Base-by-base conservation (phyloP, 257 asterid species). In the Oldenlandia corymbosa region DNA sequence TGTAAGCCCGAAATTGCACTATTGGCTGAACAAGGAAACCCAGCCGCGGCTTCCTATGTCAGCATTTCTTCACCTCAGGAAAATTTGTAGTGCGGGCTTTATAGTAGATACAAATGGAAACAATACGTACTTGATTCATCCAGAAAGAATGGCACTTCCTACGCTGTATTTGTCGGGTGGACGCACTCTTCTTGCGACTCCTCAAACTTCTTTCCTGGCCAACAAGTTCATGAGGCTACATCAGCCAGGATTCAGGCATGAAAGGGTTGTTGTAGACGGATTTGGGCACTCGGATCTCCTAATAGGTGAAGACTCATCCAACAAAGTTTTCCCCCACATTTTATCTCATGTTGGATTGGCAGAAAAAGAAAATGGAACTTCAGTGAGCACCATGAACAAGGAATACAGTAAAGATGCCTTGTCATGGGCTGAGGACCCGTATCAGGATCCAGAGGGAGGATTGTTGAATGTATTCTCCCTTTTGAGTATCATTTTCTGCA, bases 221-320 rank as follows among this genome's bases (percentile, higher is more conserved):
- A 74, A 80, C 54, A 76, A 80, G 39, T 81, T 78, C 75, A 81
- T 81, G 87, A 81, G 71, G 77, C 20, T 78, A 80, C 87, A 84
- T 60, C 90, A 76, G 64, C 87, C 90, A 27, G 39, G 70, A 5
- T 76, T 60, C 17, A 76, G 85, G 45, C 85, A 81, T 47, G 77
- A 76, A 45, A 61, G 87, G 39, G 79, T 80, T 57, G 80, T 80
- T 20, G 73, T 78, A 2, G 80, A 83, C 41, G 83, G 90, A 16
- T 83, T 73, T 30, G 87, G 85, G 21, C 87, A 84, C 32, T 78
- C 84, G 2, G 87, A 81, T 48, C 80, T 81, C 46, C 36, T 78
- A 77, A 76, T 81, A 7, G 85, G 87, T 9, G 81, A 83, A 66
- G 79, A 76, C 23, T 76, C 85, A 2, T 5, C 7, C 18, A 57